Conservation (phyloP, 768 basidiomycete genomes). For the Daedaleopsis sinensis region DNA sequence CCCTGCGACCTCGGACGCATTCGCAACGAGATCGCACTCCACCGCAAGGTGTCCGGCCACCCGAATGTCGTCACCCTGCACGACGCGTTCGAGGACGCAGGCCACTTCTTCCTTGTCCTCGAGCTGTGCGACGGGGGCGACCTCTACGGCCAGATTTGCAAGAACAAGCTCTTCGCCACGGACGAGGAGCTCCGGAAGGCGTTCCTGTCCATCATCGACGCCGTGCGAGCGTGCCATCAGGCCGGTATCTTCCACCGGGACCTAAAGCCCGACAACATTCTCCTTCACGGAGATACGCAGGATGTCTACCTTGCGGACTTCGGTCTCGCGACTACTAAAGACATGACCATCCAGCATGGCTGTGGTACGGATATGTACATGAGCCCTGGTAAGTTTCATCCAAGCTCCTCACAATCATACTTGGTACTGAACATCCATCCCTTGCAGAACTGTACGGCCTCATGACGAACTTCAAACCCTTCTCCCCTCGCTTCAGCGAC, state of each 20-base stretch:
- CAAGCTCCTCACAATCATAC: background rate
- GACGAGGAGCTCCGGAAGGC: conserved; percentile 17
- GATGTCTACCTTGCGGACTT: conserved; percentile 51
- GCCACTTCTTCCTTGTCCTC: conserved; percentile 69
- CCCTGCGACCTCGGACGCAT: conserved; percentile 30
- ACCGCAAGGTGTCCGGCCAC: conserved; percentile 54
- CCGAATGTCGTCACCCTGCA: conserved; percentile 72
- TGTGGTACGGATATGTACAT: conserved; percentile 27
- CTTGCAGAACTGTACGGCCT: conserved; percentile 37
- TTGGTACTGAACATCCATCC: too few species aligned
- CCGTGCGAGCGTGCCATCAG: conserved; percentile 52
- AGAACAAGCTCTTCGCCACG: conserved; percentile 33
- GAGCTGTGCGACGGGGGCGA: conserved; percentile 48
- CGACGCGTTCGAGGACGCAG: conserved; percentile 60
- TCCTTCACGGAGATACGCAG: conserved; percentile 48
- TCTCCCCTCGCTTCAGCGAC: conserved; percentile 67
- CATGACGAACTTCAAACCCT: conserved; percentile 44
- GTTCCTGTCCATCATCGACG: conserved; percentile 57
- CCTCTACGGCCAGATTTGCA: conserved; percentile 48
- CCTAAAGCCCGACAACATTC: conserved; percentile 98
- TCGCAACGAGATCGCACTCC: conserved; percentile 69
- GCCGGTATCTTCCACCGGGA: conserved; percentile 86
- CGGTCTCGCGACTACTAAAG: conserved; percentile 29
- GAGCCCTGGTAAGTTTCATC: conserved; percentile 26
- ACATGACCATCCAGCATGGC: conserved; percentile 21